Percentiles rank a stretch among this genome's conserved stretches.
phyloP scores from a whole-genome alignment of 1,284 basidiomycete genomes.

The Cutaneotrichosporon sp. region DNA sequence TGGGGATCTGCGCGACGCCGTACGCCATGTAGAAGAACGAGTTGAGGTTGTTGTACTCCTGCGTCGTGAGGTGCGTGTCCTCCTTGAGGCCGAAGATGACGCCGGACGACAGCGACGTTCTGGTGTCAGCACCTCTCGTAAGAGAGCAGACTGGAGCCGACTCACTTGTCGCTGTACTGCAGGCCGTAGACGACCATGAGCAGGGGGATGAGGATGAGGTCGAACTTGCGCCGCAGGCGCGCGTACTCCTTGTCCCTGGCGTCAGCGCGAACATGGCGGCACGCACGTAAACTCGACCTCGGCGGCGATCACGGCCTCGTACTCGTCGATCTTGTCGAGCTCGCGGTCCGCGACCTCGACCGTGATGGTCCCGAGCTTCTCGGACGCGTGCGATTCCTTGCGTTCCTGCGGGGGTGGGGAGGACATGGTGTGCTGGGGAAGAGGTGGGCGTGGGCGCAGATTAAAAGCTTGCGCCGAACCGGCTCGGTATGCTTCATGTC shows the following conservation, averaged over 20 bases:
- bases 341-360: background rate
- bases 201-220: constrained; percentile 24
- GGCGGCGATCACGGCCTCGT: constrained; percentile 19
- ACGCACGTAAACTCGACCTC: constrained; percentile 20
- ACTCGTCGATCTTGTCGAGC: constrained; percentile 9
- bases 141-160: no score
- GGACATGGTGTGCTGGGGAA: background rate
- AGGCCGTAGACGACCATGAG: constrained; percentile 20
- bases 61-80: constrained; percentile 24
- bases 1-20: constrained; percentile 24
- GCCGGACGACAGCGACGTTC: constrained; percentile 24
- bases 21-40: constrained; percentile 26
- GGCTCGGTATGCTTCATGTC: no score
- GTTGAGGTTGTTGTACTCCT: constrained; percentile 28
- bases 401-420: background rate
- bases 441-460: no score
- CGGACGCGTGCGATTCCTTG: background rate
- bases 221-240: constrained; percentile 21
- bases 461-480: no score
- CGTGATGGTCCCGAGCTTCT: background rate
- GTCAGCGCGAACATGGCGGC: background rate
- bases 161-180: constrained; percentile 27
- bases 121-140: no score
- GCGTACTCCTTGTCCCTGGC: constrained; percentile 17
- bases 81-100: constrained; percentile 28